Evolutionary conservation across 2,329 filamentous ascomycete genomes (phyloP), one percentile per base, ranked within the genome.

Genomic region (Xylaria polymorpha): DNA sequence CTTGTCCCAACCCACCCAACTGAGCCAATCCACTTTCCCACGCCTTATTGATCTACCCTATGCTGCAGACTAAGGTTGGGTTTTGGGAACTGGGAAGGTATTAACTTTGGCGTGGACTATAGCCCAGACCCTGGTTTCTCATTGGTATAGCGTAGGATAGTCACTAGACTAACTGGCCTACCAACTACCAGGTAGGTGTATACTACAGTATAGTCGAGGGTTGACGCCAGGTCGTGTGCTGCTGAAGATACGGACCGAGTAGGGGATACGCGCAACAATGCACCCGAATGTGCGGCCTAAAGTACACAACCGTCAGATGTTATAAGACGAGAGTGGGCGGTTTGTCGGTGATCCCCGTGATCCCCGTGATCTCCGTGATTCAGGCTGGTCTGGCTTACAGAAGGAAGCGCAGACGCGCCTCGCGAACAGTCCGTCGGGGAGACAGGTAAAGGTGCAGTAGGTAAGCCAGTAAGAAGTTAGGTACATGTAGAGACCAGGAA

Each of bases 321-420:
- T 56, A n/a, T 43, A 43, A 39, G 56, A 58, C 44, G 43, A 48
- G 50, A 60, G 53, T 46, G 61, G 64, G 43, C 55, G 43, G 37
- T 50, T n/a, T 43, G 41, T 73, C 72, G 70, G 73, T 69, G 69
- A 73, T 70, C 69, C 63, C 72, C 70, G 72, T 72, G 55, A 22
- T 35, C 68, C 63, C 72, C 70, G 73, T 69, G 69, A 73, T 70
- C 69, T 61, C 71, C 70, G 72, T 72, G 59, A 22, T 35, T 48
- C 50, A 65, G 71, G 66, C 63, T 66, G 65, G 61, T 73, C 65
- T 73, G 72, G 71, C 64, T 71, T 71, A 68, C 71, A 71, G 56
- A 51, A 25, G 48, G 59, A n/a, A 41, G 44, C 48, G 68, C 55
- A 71, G 43, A 58, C 48, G 60, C 68, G 61, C 67, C 68, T 72